Base-by-base conservation (phyloP, 1,139 yeast genomes). In the Scheffersomyces cryptocercus region DNA sequence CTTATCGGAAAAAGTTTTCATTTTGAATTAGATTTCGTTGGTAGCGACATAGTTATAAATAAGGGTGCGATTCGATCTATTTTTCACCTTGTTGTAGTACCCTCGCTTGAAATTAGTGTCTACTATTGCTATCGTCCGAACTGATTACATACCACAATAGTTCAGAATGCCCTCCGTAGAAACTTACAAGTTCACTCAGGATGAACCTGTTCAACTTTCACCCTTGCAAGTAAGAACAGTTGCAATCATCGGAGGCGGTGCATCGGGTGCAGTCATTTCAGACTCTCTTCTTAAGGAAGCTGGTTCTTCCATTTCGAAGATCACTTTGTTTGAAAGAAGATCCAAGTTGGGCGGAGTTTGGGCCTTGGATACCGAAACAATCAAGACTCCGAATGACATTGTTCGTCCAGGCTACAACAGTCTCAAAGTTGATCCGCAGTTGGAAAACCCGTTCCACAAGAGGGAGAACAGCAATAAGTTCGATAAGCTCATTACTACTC, bases 171-270 rank as follows among this genome's bases (percentile, higher is more conserved):
- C 31, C 9, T 31, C 34, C 11, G n/a, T 31, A 16, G 14, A 14
- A 11, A 16, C 14, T 11, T 31, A 31, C 20, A 20, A 31, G 16
- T 14, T 31, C 16, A 5, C 11, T 31, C 16, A 14, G 11, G 28
- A 24, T 12, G 38, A 38, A 5, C 50, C 51, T 2, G 54, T 52
- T 12, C 29, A 35, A 5, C 13, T 52, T 4, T 38, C 51, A 9
- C 39, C 45, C 4, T 35, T 13, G 14, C 56, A 52, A 28, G 49
- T 66, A 28, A 52, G 61, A 39, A 58, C 67, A 2, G 57, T 75
- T 10, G 82, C 80, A 8, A 65, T 77, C 31, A 73, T 77, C 14
- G 82, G 82, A 1, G 81, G 78, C 15, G 82, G 82, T 1, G 81
- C 82, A 3, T 70, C 78, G 1, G 81, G 81, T 3, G 75, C 78